These are phyloP conservation scores for Leishmania mexicana DNA, from an alignment of 208 protist species.

Conservation along the genomic window DNA sequence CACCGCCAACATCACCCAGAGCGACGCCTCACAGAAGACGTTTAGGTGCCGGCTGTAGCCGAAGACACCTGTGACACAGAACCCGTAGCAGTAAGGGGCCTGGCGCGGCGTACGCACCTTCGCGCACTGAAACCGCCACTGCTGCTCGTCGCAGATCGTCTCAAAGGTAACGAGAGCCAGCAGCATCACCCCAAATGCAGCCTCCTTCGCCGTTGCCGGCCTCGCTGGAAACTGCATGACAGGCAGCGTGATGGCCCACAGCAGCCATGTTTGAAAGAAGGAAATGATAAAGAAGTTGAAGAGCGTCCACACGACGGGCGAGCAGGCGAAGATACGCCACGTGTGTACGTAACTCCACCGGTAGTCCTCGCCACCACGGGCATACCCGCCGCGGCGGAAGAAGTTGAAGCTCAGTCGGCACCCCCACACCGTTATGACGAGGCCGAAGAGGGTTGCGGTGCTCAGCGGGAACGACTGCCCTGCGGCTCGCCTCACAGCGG, in stretches of 20 bases:
- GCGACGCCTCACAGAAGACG: slow-evolving; percentile 64
- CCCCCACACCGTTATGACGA: slow-evolving; percentile 71
- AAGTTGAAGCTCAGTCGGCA: slow-evolving; percentile 78
- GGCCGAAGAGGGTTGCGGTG: slow-evolving; percentile 40
- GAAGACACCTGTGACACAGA: slow-evolving; percentile 76
- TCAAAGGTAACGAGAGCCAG: slow-evolving; percentile 52
- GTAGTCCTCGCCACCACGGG: slow-evolving; percentile 72
- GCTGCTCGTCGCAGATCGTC: slow-evolving; percentile 69
- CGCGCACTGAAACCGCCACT: slow-evolving; percentile 66
- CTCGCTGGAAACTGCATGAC: slow-evolving; percentile 45
- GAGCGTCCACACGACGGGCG: slow-evolving; percentile 50
- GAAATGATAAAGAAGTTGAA: slow-evolving; percentile 77
- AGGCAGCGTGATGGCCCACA: slow-evolving; percentile 80
- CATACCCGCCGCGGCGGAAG: slow-evolving; percentile 72
- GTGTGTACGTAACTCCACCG: slow-evolving; percentile 70
- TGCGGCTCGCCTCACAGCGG: neutral
- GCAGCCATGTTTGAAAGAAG: slow-evolving; percentile 63
- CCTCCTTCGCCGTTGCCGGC: slow-evolving; percentile 32
- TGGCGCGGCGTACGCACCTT: slow-evolving; percentile 31
- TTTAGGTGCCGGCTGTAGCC: slow-evolving; percentile 80
- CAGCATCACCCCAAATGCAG: slow-evolving; percentile 34
- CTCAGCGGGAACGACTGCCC: slow-evolving; percentile 12
- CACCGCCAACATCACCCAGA: slow-evolving; percentile 65
- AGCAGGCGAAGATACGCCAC: slow-evolving; percentile 35
- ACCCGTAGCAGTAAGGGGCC: slow-evolving; percentile 46